Evolutionary conservation across 208 protist genomes (phyloP), one percentile per base, ranked within the genome.

Genomic region (Plasmodiophora brassicae): DNA sequence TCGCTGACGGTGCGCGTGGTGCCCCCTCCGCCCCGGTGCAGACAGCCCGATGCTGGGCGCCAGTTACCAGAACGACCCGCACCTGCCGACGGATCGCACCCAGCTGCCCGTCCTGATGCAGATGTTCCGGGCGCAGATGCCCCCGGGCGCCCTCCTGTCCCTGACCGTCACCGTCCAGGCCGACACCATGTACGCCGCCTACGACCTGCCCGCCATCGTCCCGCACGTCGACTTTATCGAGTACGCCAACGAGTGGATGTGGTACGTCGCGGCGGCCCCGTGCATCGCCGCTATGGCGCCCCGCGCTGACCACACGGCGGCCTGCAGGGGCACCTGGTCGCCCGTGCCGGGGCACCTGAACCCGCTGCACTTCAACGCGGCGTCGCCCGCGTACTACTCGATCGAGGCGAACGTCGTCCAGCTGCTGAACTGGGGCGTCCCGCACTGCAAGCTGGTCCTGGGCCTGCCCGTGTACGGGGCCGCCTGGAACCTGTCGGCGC

Each of bases 171-270:
- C 20, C n/a, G 32, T 78, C 65, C 10, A 32, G 10, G 32, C 65
- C 5, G 5, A 5, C 5, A 78, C 10, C 20, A 36, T 5, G 65
- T 44, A 78, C 5, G 20, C 65, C n/a, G n/a, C 10, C 10, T 78
- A 78, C n/a, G 41, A 78, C 41, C 5, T 78, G 32, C 5, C 65
- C 5, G 65, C 14, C 14, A 78, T 78, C 32, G 65, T 38, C 5
- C 65, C 65, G n/a, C 41, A 78, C 41, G 5, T 78, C 14, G 65
- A 78, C 65, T 78, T n/a, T n/a, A 78, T 78, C 5, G 41, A 78
- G 32, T 14, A 44, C n/a, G 5, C 32, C 32, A 5, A 5, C 5
- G 10, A 36, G 10, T 78, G 14, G n/a, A 44, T 36, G 32, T 78
- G 65, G 65, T n/a, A 38, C 41, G 65, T n/a, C 32, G 32, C 14